These are phyloP conservation scores for Boletus sensibilis DNA, from an alignment of 768 basidiomycete genomes.

Conservation along the genomic window DNA sequence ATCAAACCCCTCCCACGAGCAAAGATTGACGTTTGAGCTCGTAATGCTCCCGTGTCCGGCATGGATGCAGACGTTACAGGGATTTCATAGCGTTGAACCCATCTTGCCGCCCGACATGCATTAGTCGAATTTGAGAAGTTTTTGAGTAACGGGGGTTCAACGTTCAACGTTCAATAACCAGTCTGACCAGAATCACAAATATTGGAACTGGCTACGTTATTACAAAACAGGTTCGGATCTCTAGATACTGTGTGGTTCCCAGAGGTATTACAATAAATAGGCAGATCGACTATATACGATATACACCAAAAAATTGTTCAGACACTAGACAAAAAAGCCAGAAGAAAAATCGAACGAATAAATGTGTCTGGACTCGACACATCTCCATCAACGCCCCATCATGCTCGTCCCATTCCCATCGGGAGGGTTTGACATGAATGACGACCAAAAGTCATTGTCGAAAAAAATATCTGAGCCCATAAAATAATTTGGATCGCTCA, in stretches of 20 bases:
- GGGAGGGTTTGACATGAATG: slow-evolving; percentile 38
- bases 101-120: background rate
- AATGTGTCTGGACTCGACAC: background rate
- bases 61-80: background rate
- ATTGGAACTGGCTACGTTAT: background rate
- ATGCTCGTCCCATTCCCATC: slow-evolving; percentile 19
- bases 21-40: slow-evolving; percentile 33
- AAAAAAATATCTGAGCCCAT: slow-evolving; percentile 40
- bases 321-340: background rate
- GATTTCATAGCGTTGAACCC: background rate
- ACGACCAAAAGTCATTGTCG: slow-evolving; percentile 44
- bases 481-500: slow-evolving; percentile 33
- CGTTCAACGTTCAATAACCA: too few relatives aligned
- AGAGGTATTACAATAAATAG: slow-evolving; percentile 11
- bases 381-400: slow-evolving; percentile 7
- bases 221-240: slow-evolving; percentile 4
- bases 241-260: slow-evolving; percentile 1
- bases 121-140: background rate
- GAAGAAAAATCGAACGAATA: background rate
- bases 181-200: background rate
- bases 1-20: slow-evolving; percentile 48
- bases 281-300: slow-evolving; percentile 3
- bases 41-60: background rate
- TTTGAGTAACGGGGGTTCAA: background rate
- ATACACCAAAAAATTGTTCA: background rate